Base-by-base conservation (phyloP, 2,329 filamentous ascomycete genomes). In the Alternaria sp. region DNA sequence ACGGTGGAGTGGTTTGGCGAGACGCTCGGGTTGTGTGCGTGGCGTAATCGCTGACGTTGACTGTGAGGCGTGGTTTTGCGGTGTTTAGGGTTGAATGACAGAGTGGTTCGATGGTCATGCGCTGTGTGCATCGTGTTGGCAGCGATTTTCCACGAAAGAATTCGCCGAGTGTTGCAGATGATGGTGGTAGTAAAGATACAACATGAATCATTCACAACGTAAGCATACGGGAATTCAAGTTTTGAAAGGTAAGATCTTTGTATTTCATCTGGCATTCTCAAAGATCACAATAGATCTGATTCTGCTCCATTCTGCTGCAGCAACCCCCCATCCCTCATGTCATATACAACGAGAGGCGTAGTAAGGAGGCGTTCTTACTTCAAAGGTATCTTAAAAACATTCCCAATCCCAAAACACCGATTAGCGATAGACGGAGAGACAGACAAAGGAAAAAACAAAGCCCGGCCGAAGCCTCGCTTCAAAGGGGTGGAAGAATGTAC, bases 231-330 rank as follows among this genome's bases (percentile, higher is more conserved):
- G 11, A 40, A 3, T 10, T 5, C n/a, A 11, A 11, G n/a, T 40
- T 40, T 6, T 40, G 13, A 12, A 52, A 40, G 10, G 9, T 23
- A 40, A 25, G 28, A 36, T 52, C 19, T 52, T 40, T 15, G 13
- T 52, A 52, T 52, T 52, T 30, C 49, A 52, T 52, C 15, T 52
- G 36, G 49, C 30, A 52, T 52, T 40, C 30, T 52, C 49, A 52
- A 23, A 52, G 28, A 52, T 17, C 5, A 15, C 19, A 28, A 40
- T 52, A 13, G 9, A 25, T 52, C 30, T 25, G 8, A 23, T n/a
- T 40, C 49, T 25, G 30, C 19, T 40, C 36, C n/a, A 17, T 40
- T 52, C 49, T 52, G 49, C 21, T 52, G 49, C 21, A 40, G 49
- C 36, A 40, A n/a, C 36, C 13, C 49, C 30, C 23, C 28, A 25